Conservation (phyloP, 441 rosid species). For the Macaranga tanarius region DNA sequence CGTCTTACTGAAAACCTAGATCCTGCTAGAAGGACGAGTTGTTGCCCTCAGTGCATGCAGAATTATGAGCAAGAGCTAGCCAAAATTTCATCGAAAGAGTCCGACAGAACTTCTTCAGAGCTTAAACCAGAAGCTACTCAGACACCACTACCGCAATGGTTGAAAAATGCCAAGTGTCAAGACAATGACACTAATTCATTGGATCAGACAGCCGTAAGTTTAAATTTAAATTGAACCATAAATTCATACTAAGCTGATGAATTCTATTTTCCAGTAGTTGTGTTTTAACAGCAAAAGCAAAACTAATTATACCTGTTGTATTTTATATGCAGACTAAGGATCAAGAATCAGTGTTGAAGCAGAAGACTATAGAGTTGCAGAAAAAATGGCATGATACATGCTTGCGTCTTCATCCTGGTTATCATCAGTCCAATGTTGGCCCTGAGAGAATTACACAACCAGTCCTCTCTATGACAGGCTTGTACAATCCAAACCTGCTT, state of each 20-base stretch:
- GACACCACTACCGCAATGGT: constrained; percentile 69
- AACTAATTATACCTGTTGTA: neutral
- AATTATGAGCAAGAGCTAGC: constrained; percentile 68
- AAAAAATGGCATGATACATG: constrained; percentile 84
- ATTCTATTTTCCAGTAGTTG: too few species aligned
- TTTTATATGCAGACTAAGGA: constrained; percentile 53
- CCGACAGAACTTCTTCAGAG: constrained; percentile 45
- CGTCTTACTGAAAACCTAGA: constrained; percentile 48
- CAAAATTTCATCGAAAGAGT: constrained; percentile 36
- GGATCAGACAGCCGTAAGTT: constrained; percentile 44
- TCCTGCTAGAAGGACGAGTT: constrained; percentile 44
- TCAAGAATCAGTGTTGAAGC: constrained; percentile 48
- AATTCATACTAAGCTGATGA: neutral
- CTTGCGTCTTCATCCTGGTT: constrained; percentile 56
- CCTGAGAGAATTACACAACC: constrained; percentile 43
- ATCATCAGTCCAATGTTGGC: constrained; percentile 40
- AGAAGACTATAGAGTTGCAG: constrained; percentile 58
- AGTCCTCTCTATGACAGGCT: constrained; percentile 44
- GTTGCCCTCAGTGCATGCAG: constrained; percentile 67
- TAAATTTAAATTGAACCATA: neutral
- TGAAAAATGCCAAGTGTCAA: constrained; percentile 60
- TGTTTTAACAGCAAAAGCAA: neutral
- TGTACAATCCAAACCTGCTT: constrained; percentile 49
- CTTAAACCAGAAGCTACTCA: constrained; percentile 41
- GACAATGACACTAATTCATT: constrained; percentile 33